Evolutionary conservation across 2,329 filamentous ascomycete genomes (phyloP).

Genomic region (Drechslera avenae): DNA sequence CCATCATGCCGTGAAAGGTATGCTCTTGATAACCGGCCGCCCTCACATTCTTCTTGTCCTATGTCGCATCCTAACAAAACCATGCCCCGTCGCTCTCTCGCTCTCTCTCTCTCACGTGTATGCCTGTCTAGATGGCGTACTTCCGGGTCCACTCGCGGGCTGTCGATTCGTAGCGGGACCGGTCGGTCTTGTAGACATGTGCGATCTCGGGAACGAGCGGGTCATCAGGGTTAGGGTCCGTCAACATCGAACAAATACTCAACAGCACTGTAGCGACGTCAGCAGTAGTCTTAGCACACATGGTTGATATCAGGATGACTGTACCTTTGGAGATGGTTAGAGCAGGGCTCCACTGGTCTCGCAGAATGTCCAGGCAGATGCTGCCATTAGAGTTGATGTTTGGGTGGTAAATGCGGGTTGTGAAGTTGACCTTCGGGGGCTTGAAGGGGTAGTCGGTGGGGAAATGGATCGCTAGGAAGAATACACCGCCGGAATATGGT

Average conservation of each 20-base stretch:
- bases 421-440: slow-evolving; percentile 99
- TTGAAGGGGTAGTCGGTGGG: slow-evolving; percentile 99
- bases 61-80: slow-evolving; percentile 35
- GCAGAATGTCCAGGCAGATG: slow-evolving; percentile 97
- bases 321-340: slow-evolving; percentile 98
- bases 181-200: slow-evolving; percentile 99
- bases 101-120: neutral
- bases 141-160: slow-evolving; percentile 98
- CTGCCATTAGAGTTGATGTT: slow-evolving; percentile 99
- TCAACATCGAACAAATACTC: slow-evolving; percentile 99
- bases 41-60: slow-evolving; percentile 25
- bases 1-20: slow-evolving; percentile 35
- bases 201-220: slow-evolving; percentile 98
- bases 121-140: slow-evolving; percentile 78
- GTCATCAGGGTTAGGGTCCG: slow-evolving; percentile 98
- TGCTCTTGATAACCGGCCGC: slow-evolving; percentile 30
- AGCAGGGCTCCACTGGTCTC: slow-evolving; percentile 98
- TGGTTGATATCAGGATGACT: slow-evolving; percentile 14
- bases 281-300: neutral
- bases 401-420: slow-evolving; percentile 98
- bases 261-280: slow-evolving; percentile 71
- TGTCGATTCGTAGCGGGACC: slow-evolving; percentile 91
- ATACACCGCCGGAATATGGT: slow-evolving; percentile 96
- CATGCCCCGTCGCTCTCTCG: slow-evolving; percentile 4
- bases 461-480: slow-evolving; percentile 99